Base-by-base conservation (phyloP, 805 yeast species). In the Starmerella tilneyi region DNA sequence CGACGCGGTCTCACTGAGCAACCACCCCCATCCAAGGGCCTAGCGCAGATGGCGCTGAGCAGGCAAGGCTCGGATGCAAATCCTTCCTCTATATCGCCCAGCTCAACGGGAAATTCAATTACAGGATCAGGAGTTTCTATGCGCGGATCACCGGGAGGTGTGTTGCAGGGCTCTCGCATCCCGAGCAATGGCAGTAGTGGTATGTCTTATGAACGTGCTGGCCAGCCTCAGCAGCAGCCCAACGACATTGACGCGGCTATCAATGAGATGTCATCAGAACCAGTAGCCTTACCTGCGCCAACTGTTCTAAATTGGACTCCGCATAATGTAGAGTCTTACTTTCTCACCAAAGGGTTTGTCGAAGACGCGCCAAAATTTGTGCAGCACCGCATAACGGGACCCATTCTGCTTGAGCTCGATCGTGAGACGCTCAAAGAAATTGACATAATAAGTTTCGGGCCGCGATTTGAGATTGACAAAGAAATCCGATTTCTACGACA, bases 381-480 rank as follows among this genome's bases (percentile, higher is more conserved):
- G 5, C 75, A 79, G 55, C 97, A 92, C 63, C 85, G 86, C 56
- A 85, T 92, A 48, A 80, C 88, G 1, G 98, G 98, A 23, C 67
- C 76, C 5, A 89, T 92, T 44, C 64, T 92, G 36, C 69, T 92
- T 43, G 94, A 88, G 63, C 70, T 92, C 50, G 96, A 89, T 57
- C 70, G 89, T 50, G 73, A 84, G 1, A 83, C 83, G 57, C 71
- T 92, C 57, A 92, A 89, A 61, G 99, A 92, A 63, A 68, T 92
- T 47, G 98, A 88, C 46, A 89, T 92, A 43, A 72, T 76, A 40
- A 83, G 94, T 4, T 92, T 92, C 66, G 99, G 99, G 22, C 88
- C 96, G 0, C 73, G 99, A 52, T 92, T 86, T 63, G 96, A 88
- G 61, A 76, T 92, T 38, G 79, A 77, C 63, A 86, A 85, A 59